Evolutionary conservation across 176 grass and related monocot genomes (phyloP).

Genomic region (Eleusine coracana): DNA sequence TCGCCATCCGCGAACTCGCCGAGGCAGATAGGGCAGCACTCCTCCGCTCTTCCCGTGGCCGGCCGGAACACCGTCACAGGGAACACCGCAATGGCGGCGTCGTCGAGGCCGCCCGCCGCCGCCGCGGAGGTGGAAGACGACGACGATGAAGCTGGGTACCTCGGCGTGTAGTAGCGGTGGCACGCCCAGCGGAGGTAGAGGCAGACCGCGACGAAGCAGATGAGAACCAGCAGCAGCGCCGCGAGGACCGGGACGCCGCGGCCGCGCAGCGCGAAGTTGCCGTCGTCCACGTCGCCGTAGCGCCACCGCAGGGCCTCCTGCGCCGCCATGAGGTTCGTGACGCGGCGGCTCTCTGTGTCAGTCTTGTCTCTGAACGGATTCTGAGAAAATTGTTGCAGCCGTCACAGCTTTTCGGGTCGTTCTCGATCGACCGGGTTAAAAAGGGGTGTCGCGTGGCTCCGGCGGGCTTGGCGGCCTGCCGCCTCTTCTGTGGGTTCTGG

Average conservation of each 20-base stretch:
- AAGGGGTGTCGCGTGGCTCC: conserved; percentile 6
- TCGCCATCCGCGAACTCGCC: conserved; percentile 44
- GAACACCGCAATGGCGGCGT: conserved; percentile 13
- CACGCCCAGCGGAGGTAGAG: conserved; percentile 55
- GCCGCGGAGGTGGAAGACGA: background rate
- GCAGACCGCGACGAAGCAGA: conserved; percentile 50
- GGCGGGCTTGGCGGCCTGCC: background rate
- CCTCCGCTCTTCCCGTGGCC: background rate
- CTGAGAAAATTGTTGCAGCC: background rate
- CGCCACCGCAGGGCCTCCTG: conserved; percentile 51
- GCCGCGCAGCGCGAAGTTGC: conserved; percentile 43
- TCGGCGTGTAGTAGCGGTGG: conserved; percentile 21
- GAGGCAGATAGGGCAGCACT: conserved; percentile 65
- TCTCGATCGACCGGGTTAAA: background rate
- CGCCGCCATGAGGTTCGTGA: conserved; percentile 34
- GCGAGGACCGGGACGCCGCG: conserved; percentile 33
- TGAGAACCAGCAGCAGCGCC: conserved; percentile 30
- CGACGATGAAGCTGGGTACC: background rate
- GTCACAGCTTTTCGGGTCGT: background rate
- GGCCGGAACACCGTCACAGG: conserved; percentile 33
- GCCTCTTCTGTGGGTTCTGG: too few species aligned
- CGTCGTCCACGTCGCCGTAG: conserved; percentile 51
- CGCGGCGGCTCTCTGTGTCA: background rate
- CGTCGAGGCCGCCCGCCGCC: conserved; percentile 31
- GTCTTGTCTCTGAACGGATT: too few species aligned